phyloP scores from a whole-genome alignment of 768 basidiomycete species.

The Nevesoporus exiguus region DNA sequence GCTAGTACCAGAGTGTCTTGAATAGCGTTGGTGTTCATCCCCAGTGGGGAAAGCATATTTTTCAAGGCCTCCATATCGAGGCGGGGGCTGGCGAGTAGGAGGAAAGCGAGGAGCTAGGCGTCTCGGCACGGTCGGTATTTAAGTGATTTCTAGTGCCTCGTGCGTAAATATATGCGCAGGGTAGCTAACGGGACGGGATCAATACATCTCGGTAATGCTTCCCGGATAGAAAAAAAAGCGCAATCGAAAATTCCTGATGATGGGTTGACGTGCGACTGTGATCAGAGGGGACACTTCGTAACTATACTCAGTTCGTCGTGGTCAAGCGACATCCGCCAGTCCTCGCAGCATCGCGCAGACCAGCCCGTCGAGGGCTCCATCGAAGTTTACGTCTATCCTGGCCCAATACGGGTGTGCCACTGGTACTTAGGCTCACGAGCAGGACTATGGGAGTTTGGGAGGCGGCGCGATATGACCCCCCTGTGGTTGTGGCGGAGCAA shows the following conservation, averaged over 20 bases:
- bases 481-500: constrained; percentile 14
- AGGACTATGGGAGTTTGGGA: constrained; percentile 2
- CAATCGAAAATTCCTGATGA: constrained; percentile 17
- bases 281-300: constrained; percentile 10
- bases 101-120: constrained; percentile 29
- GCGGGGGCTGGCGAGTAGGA: constrained; percentile 33
- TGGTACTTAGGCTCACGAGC: neutral
- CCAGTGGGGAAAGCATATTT: constrained; percentile 67
- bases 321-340: constrained; percentile 18
- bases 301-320: constrained; percentile 19
- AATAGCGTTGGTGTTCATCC: constrained; percentile 62
- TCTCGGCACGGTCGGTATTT: constrained; percentile 37
- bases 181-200: constrained; percentile 25
- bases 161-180: constrained; percentile 29
- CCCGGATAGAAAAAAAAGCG: constrained; percentile 21
- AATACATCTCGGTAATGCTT: constrained; percentile 32
- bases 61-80: constrained; percentile 64
- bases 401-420: constrained; percentile 1
- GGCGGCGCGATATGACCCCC: constrained; percentile 4
- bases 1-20: constrained; percentile 71
- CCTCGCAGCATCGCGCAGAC: neutral
- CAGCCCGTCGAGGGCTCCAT: neutral
- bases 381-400: constrained; percentile 17
- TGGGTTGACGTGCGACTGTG: constrained; percentile 19
- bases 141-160: constrained; percentile 34